phyloP scores from a whole-genome alignment of 2,329 filamentous ascomycete species.

The Colletotrichum sansevieriae region DNA sequence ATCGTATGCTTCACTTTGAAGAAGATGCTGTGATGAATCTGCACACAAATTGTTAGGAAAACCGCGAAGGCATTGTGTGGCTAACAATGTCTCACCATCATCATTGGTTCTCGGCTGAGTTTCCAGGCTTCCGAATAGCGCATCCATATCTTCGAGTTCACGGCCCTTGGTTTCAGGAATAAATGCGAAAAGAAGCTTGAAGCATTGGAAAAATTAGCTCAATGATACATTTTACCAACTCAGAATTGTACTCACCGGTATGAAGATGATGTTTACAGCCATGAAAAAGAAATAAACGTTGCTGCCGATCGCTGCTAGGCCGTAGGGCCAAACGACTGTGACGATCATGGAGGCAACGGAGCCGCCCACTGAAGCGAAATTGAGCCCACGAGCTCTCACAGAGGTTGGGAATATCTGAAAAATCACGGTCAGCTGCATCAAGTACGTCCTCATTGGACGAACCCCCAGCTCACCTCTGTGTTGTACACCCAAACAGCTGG shows the following conservation, averaged over 20 bases:
- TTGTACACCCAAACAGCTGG: constrained; percentile 71
- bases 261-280: constrained; percentile 62
- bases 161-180: constrained; percentile 61
- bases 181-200: constrained; percentile 55
- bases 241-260: constrained; percentile 52
- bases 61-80: too few relatives aligned
- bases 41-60: neutral
- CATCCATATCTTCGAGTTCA: constrained; percentile 60
- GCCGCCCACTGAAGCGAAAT: constrained; percentile 66
- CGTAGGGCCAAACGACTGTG: constrained; percentile 68
- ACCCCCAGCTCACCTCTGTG: constrained; percentile 60
- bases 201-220: too few relatives aligned
- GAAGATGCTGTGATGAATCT: constrained; percentile 16
- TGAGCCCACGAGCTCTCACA: constrained; percentile 68
- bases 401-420: constrained; percentile 68
- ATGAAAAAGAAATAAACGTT: constrained; percentile 71
- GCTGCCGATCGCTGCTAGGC: constrained; percentile 62
- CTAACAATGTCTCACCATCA: constrained; percentile 13
- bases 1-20: constrained; percentile 6
- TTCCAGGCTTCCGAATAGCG: constrained; percentile 50
- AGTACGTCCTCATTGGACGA: too few relatives aligned
- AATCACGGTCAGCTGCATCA: neutral
- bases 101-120: neutral
- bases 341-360: constrained; percentile 68
- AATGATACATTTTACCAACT: too few relatives aligned